phyloP scores from a whole-genome alignment of 768 basidiomycete genomes.

The Tulasnella sp. region DNA sequence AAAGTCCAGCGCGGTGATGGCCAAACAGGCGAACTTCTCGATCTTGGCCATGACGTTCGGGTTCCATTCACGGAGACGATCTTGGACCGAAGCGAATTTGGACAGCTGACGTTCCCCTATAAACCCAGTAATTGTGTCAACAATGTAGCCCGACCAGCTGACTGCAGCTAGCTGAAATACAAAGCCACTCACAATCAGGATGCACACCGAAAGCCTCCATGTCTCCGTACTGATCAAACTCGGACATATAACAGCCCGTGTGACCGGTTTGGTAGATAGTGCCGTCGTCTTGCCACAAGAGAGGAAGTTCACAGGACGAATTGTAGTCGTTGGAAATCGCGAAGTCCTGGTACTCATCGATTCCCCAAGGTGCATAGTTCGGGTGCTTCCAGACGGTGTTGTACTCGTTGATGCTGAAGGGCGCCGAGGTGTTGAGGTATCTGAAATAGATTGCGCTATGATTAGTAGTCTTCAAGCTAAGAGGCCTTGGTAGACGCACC shows the following conservation, averaged over 20 bases:
- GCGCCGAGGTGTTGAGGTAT: conserved; percentile 65
- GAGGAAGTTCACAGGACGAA: conserved; percentile 58
- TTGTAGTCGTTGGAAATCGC: conserved; percentile 61
- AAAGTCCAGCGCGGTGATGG: conserved; percentile 76
- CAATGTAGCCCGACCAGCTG: not conserved
- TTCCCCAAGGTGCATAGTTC: conserved; percentile 71
- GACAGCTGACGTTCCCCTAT: conserved; percentile 75
- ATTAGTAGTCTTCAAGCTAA: not conserved
- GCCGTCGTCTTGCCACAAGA: conserved; percentile 73
- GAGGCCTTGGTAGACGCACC: conserved; percentile 39
- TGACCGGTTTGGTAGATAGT: conserved; percentile 43
- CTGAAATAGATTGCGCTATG: conserved; percentile 30
- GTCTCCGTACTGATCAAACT: conserved; percentile 93
- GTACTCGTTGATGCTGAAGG: conserved; percentile 69
- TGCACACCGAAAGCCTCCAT: conserved; percentile 97
- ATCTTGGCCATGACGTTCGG: conserved; percentile 69
- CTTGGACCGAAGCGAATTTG: conserved; percentile 93
- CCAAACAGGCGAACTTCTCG: conserved; percentile 69
- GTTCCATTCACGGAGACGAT: conserved; percentile 89
- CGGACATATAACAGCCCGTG: conserved; percentile 65
- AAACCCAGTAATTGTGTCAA: not conserved
- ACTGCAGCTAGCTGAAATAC: not conserved
- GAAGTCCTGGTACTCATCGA: conserved; percentile 77
- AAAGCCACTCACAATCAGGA: conserved; percentile 47
- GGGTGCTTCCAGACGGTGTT: conserved; percentile 62